Evolutionary conservation across 2,329 filamentous ascomycete genomes (phyloP).

Genomic region (Ilyonectria robusta): DNA sequence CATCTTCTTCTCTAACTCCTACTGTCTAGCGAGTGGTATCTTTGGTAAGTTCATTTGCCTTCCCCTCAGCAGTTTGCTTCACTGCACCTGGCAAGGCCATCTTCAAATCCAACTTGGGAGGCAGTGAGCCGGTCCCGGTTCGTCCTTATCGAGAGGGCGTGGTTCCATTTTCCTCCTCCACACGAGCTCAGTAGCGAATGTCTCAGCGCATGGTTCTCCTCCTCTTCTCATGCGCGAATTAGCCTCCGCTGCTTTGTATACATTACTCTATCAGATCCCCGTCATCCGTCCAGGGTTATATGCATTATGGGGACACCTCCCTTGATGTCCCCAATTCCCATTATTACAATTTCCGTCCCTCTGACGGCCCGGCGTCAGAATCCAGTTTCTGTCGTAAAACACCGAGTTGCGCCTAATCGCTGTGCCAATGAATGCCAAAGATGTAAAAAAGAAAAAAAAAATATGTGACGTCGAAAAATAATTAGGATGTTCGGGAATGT

Average conservation of each 20-base stretch:
- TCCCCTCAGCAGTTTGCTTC: constrained; percentile 38
- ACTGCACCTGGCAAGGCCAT: constrained; percentile 41
- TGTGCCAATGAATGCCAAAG: constrained; percentile 59
- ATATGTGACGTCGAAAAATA: constrained; percentile 51
- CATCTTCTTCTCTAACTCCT: constrained; percentile 48
- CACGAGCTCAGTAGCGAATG: constrained; percentile 51
- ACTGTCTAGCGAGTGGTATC: constrained; percentile 58
- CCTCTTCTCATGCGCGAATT: constrained; percentile 53
- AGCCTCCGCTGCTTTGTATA: constrained; percentile 55
- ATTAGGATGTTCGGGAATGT: constrained; percentile 46
- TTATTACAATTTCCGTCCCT: constrained; percentile 47
- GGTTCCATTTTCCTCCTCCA: constrained; percentile 29
- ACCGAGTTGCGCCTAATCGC: constrained; percentile 56
- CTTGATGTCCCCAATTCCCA: constrained; percentile 39
- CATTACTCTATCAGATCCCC: constrained; percentile 56
- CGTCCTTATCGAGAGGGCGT: constrained; percentile 43
- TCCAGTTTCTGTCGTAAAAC: constrained; percentile 47
- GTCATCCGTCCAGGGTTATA: constrained; percentile 46
- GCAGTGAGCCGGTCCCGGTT: constrained; percentile 31
- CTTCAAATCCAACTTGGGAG: constrained; percentile 37
- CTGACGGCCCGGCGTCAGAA: constrained; percentile 49
- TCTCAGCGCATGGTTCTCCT: constrained; percentile 49
- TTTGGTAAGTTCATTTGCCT: constrained; percentile 50
- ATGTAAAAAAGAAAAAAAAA: constrained; percentile 49
- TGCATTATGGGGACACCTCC: constrained; percentile 45